Base-by-base conservation (phyloP, 805 yeast genomes). In the Nakazawaea pomicola region DNA sequence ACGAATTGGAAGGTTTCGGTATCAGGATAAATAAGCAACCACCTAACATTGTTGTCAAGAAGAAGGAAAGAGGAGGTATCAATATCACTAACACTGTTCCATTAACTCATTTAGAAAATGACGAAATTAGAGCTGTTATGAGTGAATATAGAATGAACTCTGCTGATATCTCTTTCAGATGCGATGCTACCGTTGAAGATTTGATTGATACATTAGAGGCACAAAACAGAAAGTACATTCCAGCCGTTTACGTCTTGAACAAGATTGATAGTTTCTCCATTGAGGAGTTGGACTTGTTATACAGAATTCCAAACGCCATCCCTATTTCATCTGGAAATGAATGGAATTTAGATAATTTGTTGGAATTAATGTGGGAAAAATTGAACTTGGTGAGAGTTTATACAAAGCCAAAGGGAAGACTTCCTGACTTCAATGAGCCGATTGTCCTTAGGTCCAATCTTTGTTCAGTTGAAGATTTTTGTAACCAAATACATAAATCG, bases 131-230 rank as follows among this genome's bases (percentile, higher is more conserved):
- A 56, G 99, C 99, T 2, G 99, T 93, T 39, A 86, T 93, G 93
- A 72, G 81, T 40, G 99, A 93, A 68, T 93, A 93, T 65, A 79
- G 90, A 60, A 86, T 93, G 53, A 88, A 90, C 61, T 85, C 95
- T 35, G 98, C 99, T 12, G 97, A 93, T 61, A 85, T 93, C 50
- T 93, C 96, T 2, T 83, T 93, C 67, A 73, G 99, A 58, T 90
- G 98, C 61, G 99, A 93, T 62, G 99, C 99, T 17, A 87, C 96
- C 0, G 95, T 95, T 16, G 99, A 93, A 58, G 99, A 93, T 57
- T 69, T 93, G 53, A 93, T 93, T 53, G 99, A 93, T 60, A 86
- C 90, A 10, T 75, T 93, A 41, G 99, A 93, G 66, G 90, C 84
- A 4, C 82, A 84, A 44, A 79, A 86, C 54, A 81, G 99, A 67